phyloP scores from a whole-genome alignment of 2,329 filamentous ascomycete species.

The Aspergillus neotritici region DNA sequence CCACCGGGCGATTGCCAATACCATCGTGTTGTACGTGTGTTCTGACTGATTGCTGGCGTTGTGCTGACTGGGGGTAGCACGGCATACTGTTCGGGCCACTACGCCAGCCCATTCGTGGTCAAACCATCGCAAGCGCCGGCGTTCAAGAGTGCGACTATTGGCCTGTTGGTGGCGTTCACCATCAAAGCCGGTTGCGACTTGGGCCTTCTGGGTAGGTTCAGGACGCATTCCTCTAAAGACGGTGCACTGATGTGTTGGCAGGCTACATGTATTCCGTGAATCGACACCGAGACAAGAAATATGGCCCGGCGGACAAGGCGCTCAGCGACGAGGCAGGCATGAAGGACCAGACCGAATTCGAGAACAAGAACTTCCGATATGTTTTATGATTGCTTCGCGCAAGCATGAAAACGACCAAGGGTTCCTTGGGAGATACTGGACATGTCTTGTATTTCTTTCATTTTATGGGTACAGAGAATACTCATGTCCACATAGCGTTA shows the following conservation, averaged over 20 bases:
- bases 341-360: constrained; percentile 34
- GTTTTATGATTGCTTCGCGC: constrained; percentile 20
- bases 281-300: constrained; percentile 27
- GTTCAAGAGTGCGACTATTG: constrained; percentile 33
- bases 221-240: too few species aligned
- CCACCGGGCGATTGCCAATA: constrained; percentile 30
- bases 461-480: too few species aligned
- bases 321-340: constrained; percentile 37
- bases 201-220: constrained; percentile 27
- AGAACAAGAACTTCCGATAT: constrained; percentile 43
- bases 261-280: constrained; percentile 34
- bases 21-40: constrained; percentile 23
- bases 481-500: too few species aligned
- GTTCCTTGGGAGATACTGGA: too few species aligned
- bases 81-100: constrained; percentile 39
- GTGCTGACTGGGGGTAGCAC: constrained; percentile 10
- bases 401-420: too few species aligned
- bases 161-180: constrained; percentile 37
- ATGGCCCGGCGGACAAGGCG: constrained; percentile 32
- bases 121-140: constrained; percentile 30
- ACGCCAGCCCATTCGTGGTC: constrained; percentile 36
- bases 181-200: constrained; percentile 36
- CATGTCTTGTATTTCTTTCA: too few species aligned
- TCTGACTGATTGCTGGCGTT: too few species aligned
- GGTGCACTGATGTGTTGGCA: not conserved